Conservation (phyloP, 495 filamentous ascomycete genomes). For the Margaritispora aquatica region DNA sequence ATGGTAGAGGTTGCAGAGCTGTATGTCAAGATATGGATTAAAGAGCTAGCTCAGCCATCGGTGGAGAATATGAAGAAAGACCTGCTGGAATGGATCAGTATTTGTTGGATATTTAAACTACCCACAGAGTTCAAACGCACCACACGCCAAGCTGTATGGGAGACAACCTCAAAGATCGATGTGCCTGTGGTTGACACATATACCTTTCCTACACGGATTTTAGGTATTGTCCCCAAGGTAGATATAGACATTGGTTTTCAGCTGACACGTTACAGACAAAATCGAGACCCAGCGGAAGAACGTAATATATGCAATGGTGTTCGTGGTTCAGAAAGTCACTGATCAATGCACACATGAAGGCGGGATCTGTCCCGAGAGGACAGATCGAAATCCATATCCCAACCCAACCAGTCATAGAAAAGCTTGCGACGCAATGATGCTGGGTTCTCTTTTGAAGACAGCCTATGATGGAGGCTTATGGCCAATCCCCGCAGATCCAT, state of each 20-base stretch:
- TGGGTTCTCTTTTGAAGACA: slow-evolving; percentile 18
- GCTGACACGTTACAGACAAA: neutral
- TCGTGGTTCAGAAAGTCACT: neutral
- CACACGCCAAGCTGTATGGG: neutral
- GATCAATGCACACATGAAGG: neutral
- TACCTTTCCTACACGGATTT: neutral
- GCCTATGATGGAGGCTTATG: slow-evolving; percentile 3
- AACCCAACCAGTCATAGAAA: neutral
- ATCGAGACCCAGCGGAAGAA: neutral
- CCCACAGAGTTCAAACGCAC: neutral
- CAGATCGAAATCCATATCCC: neutral
- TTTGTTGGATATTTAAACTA: neutral
- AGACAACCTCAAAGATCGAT: neutral
- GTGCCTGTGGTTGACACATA: neutral
- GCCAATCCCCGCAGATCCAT: slow-evolving; percentile 11
- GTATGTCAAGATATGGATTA: neutral
- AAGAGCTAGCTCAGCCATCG: neutral
- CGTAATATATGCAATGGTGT: neutral
- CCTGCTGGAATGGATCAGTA: neutral
- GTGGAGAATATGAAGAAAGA: neutral
- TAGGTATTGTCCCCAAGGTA: neutral
- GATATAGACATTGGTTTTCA: neutral
- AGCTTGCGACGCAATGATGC: slow-evolving; percentile 15
- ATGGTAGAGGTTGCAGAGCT: neutral
- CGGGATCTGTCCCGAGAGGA: neutral